phyloP scores from a whole-genome alignment of 225 moss, liverwort and hornwort genomes.

The Marchantia paleacea region DNA sequence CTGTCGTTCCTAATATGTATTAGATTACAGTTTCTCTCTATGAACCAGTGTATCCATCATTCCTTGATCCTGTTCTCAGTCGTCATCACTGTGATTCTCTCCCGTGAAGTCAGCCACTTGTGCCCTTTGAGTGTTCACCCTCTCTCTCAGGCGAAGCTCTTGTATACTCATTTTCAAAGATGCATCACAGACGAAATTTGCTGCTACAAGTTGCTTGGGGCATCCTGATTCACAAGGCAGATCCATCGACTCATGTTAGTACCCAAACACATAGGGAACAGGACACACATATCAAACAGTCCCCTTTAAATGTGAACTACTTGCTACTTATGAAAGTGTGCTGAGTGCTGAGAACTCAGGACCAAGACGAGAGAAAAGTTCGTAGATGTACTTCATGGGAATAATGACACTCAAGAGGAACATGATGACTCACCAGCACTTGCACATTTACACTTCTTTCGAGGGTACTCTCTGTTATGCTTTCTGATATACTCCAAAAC shows the following conservation, averaged over 20 bases:
- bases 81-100: neutral
- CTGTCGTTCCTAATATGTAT: too few species aligned
- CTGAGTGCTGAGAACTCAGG: neutral
- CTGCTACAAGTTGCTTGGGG: conserved; percentile 15
- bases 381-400: neutral
- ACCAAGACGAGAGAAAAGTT: neutral
- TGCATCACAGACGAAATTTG: conserved; percentile 36
- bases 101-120: conserved; percentile 36
- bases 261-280: neutral
- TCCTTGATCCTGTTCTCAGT: neutral
- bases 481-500: conserved; percentile 24
- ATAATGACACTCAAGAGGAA: neutral
- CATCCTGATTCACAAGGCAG: conserved; percentile 38
- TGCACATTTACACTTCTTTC: conserved; percentile 31
- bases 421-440: conserved; percentile 32
- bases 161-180: conserved; percentile 39
- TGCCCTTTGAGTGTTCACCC: neutral
- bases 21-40: too few species aligned
- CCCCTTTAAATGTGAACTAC: too few species aligned
- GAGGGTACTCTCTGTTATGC: neutral
- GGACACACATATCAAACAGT: neutral
- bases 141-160: conserved; percentile 35
- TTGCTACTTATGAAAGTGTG: too few species aligned
- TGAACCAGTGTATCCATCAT: too few species aligned
- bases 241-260: neutral